These are phyloP conservation scores for Vigna mungo DNA, from an alignment of 306 rosid genomes.

Conservation along the genomic window DNA sequence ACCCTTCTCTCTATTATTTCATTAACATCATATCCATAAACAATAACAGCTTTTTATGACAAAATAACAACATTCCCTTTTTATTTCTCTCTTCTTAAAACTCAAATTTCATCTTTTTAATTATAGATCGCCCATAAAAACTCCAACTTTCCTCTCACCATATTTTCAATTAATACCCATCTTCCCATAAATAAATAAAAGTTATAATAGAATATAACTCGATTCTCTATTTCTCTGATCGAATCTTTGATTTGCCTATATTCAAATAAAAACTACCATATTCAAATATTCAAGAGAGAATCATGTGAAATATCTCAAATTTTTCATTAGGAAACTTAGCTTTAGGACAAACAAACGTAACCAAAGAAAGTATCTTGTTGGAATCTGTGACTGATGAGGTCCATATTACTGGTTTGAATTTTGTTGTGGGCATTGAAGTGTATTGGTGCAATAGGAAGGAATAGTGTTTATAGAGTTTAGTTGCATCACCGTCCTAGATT, in stretches of 20 bases:
- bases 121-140: conserved; percentile 1
- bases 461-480: background rate
- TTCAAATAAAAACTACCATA: too few species aligned
- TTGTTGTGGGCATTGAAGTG: background rate
- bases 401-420: background rate
- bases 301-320: background rate
- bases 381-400: background rate
- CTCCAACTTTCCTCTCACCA: background rate
- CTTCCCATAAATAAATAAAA: too few species aligned
- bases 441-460: background rate
- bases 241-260: too few species aligned
- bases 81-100: background rate
- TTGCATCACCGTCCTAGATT: background rate
- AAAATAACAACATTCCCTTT: background rate
- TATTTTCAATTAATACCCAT: background rate
- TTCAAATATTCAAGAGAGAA: background rate
- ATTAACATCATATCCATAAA: conserved; percentile 29
- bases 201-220: background rate
- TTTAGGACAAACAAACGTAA: background rate
- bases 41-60: background rate
- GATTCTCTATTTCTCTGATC: background rate
- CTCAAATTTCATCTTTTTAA: too few species aligned
- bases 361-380: background rate
- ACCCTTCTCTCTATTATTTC: background rate
- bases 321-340: too few species aligned